Base-by-base conservation (phyloP, 257 asterid species). In the Scutellaria minor region DNA sequence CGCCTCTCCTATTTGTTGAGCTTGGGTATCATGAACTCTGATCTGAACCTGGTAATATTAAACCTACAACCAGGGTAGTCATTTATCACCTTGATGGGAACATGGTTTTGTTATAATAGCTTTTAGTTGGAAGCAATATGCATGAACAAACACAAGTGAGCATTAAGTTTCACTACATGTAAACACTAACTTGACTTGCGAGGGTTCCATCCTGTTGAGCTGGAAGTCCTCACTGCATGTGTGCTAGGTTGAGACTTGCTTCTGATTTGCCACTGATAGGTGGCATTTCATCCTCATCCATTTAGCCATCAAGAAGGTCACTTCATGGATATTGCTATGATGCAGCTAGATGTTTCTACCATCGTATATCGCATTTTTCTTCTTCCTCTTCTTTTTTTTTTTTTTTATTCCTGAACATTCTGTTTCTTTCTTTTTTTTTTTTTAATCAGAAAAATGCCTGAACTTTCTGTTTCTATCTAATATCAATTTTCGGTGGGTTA, bases 61-160 rank as follows among this genome's bases (percentile, higher is more conserved):
- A 68, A 64, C 40, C 40, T 39, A 55, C 56, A 13, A 58, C 20
- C 65, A 13, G 59, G 71, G 47, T 47, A 40, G 77, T 66, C 63
- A 41, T 58, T 20, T 61, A 63, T 55, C 56, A 65, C 47, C 72
- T 72, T 63, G 72, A 75, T 55, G 42, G 70, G 46, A 2, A 24
- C 27, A 1, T 24, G 27, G 27, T 24, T 37, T 46, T 59, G 40
- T 24, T 24, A 24, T 24, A 24, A 24, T 42, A 11, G 63, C 63
- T 3, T 18, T 35, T 31, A 9, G 6, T 24, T 58, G 56, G 50
- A 69, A 57, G 58, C 53, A 65, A 27, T 40, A 14, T 62, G 27
- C 27, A 42, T 14, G 10, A 18, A 48, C 52, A 10, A 60, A 62
- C 10, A 50, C 14, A 14, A 44, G 11, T n/a, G 37, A 10, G n/a